phyloP scores from a whole-genome alignment of 306 rosid species.

The Senna tora region DNA sequence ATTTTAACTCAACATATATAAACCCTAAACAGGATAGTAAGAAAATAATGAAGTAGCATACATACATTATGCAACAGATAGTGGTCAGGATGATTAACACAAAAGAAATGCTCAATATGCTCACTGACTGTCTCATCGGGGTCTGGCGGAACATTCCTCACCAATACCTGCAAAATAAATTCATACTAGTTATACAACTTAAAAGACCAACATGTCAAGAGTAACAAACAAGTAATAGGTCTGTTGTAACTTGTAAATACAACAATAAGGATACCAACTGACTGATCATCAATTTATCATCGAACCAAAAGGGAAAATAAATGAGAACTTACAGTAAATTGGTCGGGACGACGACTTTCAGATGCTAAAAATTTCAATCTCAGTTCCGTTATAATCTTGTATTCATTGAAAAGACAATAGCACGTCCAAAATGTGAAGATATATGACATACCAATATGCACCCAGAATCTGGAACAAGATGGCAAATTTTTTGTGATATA shows the following conservation, averaged over 20 bases:
- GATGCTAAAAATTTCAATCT: conserved; percentile 80
- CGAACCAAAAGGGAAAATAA: conserved; percentile 18
- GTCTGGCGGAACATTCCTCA: conserved; percentile 91
- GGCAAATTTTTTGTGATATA: conserved; percentile 11
- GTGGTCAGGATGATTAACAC: conserved; percentile 87
- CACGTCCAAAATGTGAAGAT: conserved; percentile 83
- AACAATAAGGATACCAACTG: not conserved
- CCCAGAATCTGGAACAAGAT: conserved; percentile 73
- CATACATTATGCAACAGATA: conserved; percentile 89
- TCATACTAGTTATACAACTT: too few relatives aligned
- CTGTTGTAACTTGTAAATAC: conserved; percentile 10
- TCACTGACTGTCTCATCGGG: conserved; percentile 84
- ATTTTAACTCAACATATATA: too few relatives aligned
- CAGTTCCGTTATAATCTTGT: conserved; percentile 62
- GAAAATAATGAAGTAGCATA: conserved; percentile 38
- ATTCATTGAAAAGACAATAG: conserved; percentile 72
- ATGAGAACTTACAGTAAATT: conserved; percentile 59
- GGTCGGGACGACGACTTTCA: conserved; percentile 81
- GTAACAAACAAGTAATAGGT: conserved; percentile 6
- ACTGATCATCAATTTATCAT: conserved; percentile 3
- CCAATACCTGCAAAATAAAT: conserved; percentile 63
- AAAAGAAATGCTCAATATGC: conserved; percentile 91
- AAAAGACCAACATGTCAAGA: conserved; percentile 26
- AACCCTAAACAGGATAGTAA: not conserved
- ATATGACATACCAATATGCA: conserved; percentile 77